A percentile compares a stretch with the other conserved stretches of the same genome.
phyloP scores from a whole-genome alignment of 2,329 filamentous ascomycete species.

The Periconia digitata region DNA sequence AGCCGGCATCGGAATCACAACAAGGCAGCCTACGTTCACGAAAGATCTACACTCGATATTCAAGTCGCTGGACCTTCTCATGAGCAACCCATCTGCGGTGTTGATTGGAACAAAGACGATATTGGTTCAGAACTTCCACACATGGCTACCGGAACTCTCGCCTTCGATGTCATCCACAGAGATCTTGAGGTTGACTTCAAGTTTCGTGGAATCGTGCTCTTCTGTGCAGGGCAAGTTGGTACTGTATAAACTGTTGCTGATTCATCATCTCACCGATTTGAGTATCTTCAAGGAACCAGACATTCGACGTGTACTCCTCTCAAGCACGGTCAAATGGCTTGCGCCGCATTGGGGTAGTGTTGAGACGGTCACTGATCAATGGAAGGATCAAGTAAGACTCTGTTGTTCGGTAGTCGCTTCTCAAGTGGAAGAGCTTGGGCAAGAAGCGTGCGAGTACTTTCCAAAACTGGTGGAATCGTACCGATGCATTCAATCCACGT shows the following conservation, averaged over 20 bases:
- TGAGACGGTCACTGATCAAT: slow-evolving; percentile 75
- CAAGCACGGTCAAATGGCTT: slow-evolving; percentile 88
- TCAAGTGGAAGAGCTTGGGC: slow-evolving; percentile 74
- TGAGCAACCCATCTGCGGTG: slow-evolving; percentile 82
- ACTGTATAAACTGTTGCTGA: slow-evolving; percentile 87
- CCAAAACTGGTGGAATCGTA: slow-evolving; percentile 92
- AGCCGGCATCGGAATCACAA: slow-evolving; percentile 80
- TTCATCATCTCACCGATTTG: slow-evolving; percentile 85
- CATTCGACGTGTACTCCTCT: slow-evolving; percentile 70
- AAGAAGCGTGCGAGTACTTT: slow-evolving; percentile 85
- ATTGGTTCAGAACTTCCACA: slow-evolving; percentile 93
- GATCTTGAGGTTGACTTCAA: slow-evolving; percentile 85
- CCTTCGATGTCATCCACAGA: slow-evolving; percentile 77
- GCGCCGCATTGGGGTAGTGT: slow-evolving; percentile 87
- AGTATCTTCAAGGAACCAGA: slow-evolving; percentile 79
- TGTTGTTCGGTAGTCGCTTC: slow-evolving; percentile 92
- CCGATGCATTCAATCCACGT: slow-evolving; percentile 69
- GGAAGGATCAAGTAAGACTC: slow-evolving; percentile 87
- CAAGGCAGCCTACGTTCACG: slow-evolving; percentile 70
- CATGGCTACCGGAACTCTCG: slow-evolving; percentile 90
- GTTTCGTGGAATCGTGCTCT: slow-evolving; percentile 90
- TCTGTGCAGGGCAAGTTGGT: slow-evolving; percentile 87
- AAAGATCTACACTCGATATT: slow-evolving; percentile 85
- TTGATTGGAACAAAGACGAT: slow-evolving; percentile 93
- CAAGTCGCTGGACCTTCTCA: slow-evolving; percentile 83